Percentiles rank a stretch among this genome's conserved stretches.
Conservation (phyloP, 192 early-diverging fungal genomes). For the Mortierella hygrophila region DNA sequence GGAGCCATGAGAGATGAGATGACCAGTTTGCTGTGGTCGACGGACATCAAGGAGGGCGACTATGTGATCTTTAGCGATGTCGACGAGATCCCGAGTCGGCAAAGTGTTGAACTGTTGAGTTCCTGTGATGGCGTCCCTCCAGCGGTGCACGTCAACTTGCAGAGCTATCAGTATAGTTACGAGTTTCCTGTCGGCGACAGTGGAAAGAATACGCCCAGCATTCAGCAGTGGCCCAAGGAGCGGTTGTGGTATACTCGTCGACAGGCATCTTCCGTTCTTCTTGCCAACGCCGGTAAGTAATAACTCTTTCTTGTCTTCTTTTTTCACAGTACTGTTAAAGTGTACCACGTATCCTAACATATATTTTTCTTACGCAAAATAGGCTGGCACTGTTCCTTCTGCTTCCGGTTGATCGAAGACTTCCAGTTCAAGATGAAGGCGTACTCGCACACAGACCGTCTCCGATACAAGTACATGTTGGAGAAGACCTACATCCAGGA, state of each 20-base stretch:
- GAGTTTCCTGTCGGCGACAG: slow-evolving; percentile 63
- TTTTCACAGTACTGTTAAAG: too few relatives aligned
- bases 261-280: slow-evolving; percentile 48
- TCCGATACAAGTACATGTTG: slow-evolving; percentile 48
- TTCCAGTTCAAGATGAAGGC: slow-evolving; percentile 74
- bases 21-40: slow-evolving; percentile 44
- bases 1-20: slow-evolving; percentile 55
- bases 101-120: slow-evolving; percentile 58
- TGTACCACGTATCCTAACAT: too few relatives aligned
- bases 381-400: slow-evolving; percentile 77
- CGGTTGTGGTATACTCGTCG: slow-evolving; percentile 44
- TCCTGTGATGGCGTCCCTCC: slow-evolving; percentile 60
- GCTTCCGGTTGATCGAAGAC: slow-evolving; percentile 67
- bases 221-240: slow-evolving; percentile 37
- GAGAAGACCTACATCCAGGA: slow-evolving; percentile 58
- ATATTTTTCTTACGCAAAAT: not conserved
- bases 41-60: slow-evolving; percentile 48
- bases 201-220: slow-evolving; percentile 61
- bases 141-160: slow-evolving; percentile 63
- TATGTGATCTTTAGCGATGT: slow-evolving; percentile 67
- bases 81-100: slow-evolving; percentile 65
- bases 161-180: slow-evolving; percentile 69
- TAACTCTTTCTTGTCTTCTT: not conserved
- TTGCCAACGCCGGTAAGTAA: slow-evolving; percentile 64
- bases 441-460: slow-evolving; percentile 72